These are phyloP conservation scores for Acanthamoeba lugdunensis DNA, from an alignment of 208 protist species.

Conservation along the genomic window DNA sequence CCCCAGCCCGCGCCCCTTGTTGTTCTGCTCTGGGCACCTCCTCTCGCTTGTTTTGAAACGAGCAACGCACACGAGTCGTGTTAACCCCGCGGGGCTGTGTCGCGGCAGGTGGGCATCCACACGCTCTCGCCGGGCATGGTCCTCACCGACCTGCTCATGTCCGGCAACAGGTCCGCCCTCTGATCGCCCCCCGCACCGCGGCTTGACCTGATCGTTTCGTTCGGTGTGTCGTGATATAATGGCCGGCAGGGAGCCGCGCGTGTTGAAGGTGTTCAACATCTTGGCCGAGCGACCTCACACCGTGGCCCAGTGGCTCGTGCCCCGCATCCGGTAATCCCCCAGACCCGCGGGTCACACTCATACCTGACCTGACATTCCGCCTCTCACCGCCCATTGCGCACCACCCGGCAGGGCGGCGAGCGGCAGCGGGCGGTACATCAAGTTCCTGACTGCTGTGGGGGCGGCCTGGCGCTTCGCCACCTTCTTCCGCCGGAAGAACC, in stretches of 20 bases:
- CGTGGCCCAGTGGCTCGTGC: conserved; percentile 38
- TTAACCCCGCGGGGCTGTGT: no score
- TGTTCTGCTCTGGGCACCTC: no score
- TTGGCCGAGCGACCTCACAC: conserved; percentile 28
- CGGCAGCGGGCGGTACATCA: conserved; percentile 34
- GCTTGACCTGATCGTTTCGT: background rate
- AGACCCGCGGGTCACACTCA: no score
- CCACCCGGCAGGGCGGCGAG: background rate
- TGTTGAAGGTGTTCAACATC: conserved; percentile 36
- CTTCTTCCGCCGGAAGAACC: background rate
- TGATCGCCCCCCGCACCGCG: no score
- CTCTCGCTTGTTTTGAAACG: no score
- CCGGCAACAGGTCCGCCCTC: background rate
- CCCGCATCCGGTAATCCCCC: background rate
- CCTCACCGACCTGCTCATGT: conserved; percentile 4
- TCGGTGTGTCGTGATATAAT: no score
- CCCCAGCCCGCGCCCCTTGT: no score
- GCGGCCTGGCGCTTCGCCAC: conserved; percentile 40
- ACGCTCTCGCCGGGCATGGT: conserved; percentile 42
- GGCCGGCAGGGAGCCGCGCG: background rate
- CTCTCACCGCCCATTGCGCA: no score
- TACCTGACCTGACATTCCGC: no score
- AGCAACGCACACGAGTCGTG: no score
- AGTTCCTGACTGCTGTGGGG: background rate
- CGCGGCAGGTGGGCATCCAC: conserved; percentile 11